Base-by-base conservation (phyloP, 768 basidiomycete species). In the Boletus rufocinnamomeus region DNA sequence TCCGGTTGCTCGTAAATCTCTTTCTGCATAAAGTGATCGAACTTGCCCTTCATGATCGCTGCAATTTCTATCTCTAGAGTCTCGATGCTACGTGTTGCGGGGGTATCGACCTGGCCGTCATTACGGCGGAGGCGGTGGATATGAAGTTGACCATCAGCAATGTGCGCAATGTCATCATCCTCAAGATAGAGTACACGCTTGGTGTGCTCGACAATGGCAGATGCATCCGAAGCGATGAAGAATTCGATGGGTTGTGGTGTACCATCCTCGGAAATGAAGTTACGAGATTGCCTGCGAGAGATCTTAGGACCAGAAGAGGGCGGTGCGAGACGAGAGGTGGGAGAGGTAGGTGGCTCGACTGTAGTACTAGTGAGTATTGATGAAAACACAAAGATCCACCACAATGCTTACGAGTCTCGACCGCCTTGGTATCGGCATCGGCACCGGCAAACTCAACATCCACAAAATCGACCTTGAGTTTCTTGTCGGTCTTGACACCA, bases 11-110 rank as follows among this genome's bases (percentile, higher is more conserved):
- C 93, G 80, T 94, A 98, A 67, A 98, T 98, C 76, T 99, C 97
- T 80, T 99, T 99, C 75, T 98, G 96, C 97, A 99, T 99, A 79
- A 99, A 99, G 72, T 96, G 95, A 72, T 93, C 93, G 73, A 98
- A 99, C 76, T 95, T 93, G 72, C 97, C 97, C 83, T 99, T 99
- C 97, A 98, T 98, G 79, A 99, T 98, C 65, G 96, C 97, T n/a
- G 96, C 96, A 47, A 99, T 85, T 76, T 99, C 97, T 63, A 99
- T 87, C 77, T 98, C 97, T 66, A 99, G 86, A 6, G 95, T 97
- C 79, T 98, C 97, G 75, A 99, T 98, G 63, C 85, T 93, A 64
- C 97, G 91, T 35, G 94, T 96, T 8, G 72, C 67, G 34, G 67
- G 69, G 27, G 91, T 71, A 34, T 86, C 85, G 49, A 80, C 73